phyloP scores from a whole-genome alignment of 1,284 basidiomycete species.

The Mycena sp. region DNA sequence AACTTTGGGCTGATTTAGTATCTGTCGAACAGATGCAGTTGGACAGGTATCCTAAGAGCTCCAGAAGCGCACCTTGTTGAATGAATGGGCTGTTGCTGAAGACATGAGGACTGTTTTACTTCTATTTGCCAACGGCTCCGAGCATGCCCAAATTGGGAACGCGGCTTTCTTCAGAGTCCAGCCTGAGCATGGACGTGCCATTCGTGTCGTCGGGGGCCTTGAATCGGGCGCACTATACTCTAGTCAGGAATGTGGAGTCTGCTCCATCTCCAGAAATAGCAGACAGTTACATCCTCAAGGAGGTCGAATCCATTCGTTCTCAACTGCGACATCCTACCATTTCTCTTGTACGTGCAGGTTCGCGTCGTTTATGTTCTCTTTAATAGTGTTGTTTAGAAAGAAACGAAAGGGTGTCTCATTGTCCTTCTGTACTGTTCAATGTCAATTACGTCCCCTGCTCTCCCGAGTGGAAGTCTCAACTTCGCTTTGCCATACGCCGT shows the following conservation, averaged over 20 bases:
- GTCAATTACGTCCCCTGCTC: constrained; percentile 52
- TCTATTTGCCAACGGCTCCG: neutral
- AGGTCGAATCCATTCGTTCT: constrained; percentile 64
- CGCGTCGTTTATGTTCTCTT: constrained; percentile 18
- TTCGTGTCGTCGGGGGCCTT: constrained; percentile 80
- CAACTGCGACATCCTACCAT: constrained; percentile 58
- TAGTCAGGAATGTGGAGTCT: constrained; percentile 75
- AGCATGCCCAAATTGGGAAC: constrained; percentile 9
- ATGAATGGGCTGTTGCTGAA: constrained; percentile 68
- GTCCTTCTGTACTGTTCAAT: constrained; percentile 75
- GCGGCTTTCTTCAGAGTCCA: neutral
- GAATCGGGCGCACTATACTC: constrained; percentile 74
- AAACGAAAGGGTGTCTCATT: constrained; percentile 69
- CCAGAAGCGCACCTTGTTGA: constrained; percentile 62
- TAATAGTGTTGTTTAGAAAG: constrained; percentile 50
- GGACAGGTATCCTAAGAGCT: neutral
- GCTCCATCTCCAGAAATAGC: constrained; percentile 61
- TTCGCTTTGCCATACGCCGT: constrained; percentile 79
- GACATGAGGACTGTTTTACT: constrained; percentile 28
- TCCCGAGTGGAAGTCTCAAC: constrained; percentile 56
- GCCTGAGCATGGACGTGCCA: constrained; percentile 68
- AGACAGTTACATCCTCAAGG: constrained; percentile 63
- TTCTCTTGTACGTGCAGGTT: constrained; percentile 54
- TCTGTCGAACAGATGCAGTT: constrained; percentile 29
- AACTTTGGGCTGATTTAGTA: constrained; percentile 73